Evolutionary conservation across 2,329 filamentous ascomycete species (phyloP), one percentile per base, ranked within the genome.

Genomic region (Sporothrix pallida): DNA sequence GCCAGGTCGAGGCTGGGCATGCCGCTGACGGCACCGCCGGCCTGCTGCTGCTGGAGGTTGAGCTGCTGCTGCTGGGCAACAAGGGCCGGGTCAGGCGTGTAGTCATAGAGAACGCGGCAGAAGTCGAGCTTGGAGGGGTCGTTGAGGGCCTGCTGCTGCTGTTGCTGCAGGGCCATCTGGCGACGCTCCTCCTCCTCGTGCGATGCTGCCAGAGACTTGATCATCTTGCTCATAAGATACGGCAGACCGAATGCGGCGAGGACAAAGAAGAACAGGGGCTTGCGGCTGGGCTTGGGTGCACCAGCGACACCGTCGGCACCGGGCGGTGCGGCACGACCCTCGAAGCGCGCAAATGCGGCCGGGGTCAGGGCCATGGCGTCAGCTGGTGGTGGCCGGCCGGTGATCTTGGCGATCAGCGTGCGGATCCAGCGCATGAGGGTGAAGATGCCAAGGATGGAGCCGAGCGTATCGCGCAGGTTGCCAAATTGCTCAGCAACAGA

Each of bases 401-500:
- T 98, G 73, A 99, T 84, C 82, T 97, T 98, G 48, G 96, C 95
- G 76, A 98, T 89, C 31, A 97, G 86, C 1, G 94, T 97, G 72
- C 94, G 91, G 78, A 97, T 90, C 95, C 96, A 99, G 76, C 97
- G 91, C 86, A 99, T 92, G 56, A 99, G 81, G 12, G 96, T 97
- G 84, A 97, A 99, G 80, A 99, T 97, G 56, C 96, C 96, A 54
- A 99, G 86, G 12, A 98, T 91, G 2, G 94, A 97, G 76, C 97
- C 96, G 15, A 99, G 89, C 0, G 95, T 97, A 80, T 97, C 95
- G 77, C 94, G 92, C 68, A 99, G 86, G 79, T 95, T 97, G 74
- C 94, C 93, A 78, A 99, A 97, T 82, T 99, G 96, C 82, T 99
- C 97, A 69, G 96, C 96, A 54, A 99, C 97, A 9, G 95, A 96